Evolutionary conservation across 2,329 filamentous ascomycete genomes (phyloP).

Genomic region (Penicillium verrucosum): DNA sequence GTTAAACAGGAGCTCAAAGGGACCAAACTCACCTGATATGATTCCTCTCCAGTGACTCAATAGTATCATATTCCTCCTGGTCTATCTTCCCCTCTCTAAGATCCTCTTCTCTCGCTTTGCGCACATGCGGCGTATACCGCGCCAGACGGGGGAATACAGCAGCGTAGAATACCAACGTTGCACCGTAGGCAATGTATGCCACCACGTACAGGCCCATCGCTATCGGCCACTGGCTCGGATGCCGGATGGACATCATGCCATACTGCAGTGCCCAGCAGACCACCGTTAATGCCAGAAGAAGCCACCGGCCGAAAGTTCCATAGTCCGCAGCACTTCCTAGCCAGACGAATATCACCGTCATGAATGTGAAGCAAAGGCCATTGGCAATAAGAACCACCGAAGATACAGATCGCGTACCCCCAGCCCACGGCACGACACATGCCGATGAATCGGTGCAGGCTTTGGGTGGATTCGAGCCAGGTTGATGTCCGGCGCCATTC

Average conservation of each 20-base stretch:
- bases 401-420: conserved; percentile 36
- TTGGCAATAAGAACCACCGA: conserved; percentile 44
- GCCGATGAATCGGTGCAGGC: conserved; percentile 33
- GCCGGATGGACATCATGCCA: conserved; percentile 38
- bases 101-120: conserved; percentile 43
- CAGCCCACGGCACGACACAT: conserved; percentile 42
- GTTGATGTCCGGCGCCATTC: conserved; percentile 39
- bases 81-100: conserved; percentile 38
- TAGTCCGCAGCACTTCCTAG: conserved; percentile 45
- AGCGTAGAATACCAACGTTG: conserved; percentile 44
- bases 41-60: conserved; percentile 43
- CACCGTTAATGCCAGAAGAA: conserved; percentile 40
- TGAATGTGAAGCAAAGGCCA: conserved; percentile 43
- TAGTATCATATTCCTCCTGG: conserved; percentile 40
- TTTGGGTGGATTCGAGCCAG: conserved; percentile 32
- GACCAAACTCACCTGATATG: conserved; percentile 35
- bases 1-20: background rate
- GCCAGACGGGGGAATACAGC: conserved; percentile 42
- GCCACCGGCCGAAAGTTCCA: conserved; percentile 42
- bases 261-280: conserved; percentile 44
- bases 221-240: conserved; percentile 40
- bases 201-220: conserved; percentile 44
- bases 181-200: conserved; percentile 41
- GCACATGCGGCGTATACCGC: conserved; percentile 42
- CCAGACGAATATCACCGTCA: conserved; percentile 44